phyloP scores from a whole-genome alignment of 805 yeast genomes.

The Lipomyces spencermartinsiae region DNA sequence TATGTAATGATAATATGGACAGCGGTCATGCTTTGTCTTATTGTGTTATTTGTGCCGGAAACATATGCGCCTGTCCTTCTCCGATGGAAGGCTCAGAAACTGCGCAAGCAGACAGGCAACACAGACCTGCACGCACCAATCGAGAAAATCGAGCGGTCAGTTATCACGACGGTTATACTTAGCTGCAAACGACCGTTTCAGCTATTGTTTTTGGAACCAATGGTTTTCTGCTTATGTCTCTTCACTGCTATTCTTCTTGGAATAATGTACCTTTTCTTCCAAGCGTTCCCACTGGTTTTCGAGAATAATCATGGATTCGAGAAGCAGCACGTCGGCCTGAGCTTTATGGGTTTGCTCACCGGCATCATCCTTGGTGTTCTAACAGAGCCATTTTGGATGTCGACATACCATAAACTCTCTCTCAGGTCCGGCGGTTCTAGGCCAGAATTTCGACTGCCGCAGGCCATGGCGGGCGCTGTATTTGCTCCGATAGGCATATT shows the following conservation, averaged over 20 bases:
- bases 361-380: slow-evolving; percentile 53
- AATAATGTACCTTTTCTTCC: slow-evolving; percentile 64
- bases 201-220: slow-evolving; percentile 58
- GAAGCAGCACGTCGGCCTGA: slow-evolving; percentile 62
- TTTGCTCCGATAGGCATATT: slow-evolving; percentile 56
- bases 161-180: slow-evolving; percentile 50
- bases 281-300: slow-evolving; percentile 65
- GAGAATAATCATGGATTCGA: slow-evolving; percentile 57
- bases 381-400: slow-evolving; percentile 60
- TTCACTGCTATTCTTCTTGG: slow-evolving; percentile 65
- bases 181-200: slow-evolving; percentile 62
- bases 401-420: slow-evolving; percentile 69
- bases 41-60: slow-evolving; percentile 66
- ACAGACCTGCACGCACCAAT: slow-evolving; percentile 51
- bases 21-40: slow-evolving; percentile 23
- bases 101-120: slow-evolving; percentile 57
- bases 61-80: slow-evolving; percentile 85
- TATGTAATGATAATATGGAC: slow-evolving; percentile 54
- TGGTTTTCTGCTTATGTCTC: slow-evolving; percentile 59
- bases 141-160: slow-evolving; percentile 49
- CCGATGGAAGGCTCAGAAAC: slow-evolving; percentile 64
- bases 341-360: slow-evolving; percentile 67
- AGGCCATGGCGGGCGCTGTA: slow-evolving; percentile 58
- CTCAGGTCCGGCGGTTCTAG: slow-evolving; percentile 49
- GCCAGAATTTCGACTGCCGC: slow-evolving; percentile 60